Evolutionary conservation across 2,329 filamentous ascomycete species (phyloP), one percentile per base, ranked within the genome.

Genomic region (Ascochyta koolunga): DNA sequence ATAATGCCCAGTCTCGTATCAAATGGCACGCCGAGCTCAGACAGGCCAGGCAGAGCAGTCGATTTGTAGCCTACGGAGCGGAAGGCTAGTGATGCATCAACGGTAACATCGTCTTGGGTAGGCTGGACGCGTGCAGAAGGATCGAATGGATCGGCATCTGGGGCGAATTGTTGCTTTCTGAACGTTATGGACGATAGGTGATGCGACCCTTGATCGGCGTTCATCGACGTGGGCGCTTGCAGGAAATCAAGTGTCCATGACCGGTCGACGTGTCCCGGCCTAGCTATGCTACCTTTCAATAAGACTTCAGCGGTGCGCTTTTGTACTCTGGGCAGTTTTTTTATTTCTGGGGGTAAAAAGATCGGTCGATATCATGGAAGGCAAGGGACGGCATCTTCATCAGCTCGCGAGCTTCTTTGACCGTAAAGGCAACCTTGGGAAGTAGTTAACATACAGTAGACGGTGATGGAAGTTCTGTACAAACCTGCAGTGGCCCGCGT

Each of bases 11-110:
- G 83, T 7, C 79, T 78, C 1, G 83, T 75, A 70, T 98, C 87
- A 68, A 99, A 99, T 8, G 87, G 85, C 37, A 97, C 86, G 2
- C 87, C 88, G 0, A 93, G 77, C 4, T 89, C 84, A 1, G 80
- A 75, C 60, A 98, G 88, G 0, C 91, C 93, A 0, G 86, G 82
- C 0, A 99, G 78, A 0, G 91, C 81, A 27, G 88, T 82, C 0
- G 92, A 93, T 65, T 91, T 91, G 78, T 99, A 99, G 6, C 95
- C 95, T 37, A 99, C 93, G n/a, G 91, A 96, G 16, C 92, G 86
- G 77, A 99, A 97, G 15, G 91, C 92, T 4, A 93, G 71, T 5
- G 86, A 82, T 0, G 91, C 86, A 0, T 85, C 80, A 5, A 96
- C 64, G 4, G 80, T 79, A 76, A 8, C 83, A 79, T 36, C 75